These are phyloP conservation scores for Candida succiphila DNA, from an alignment of 805 yeast genomes.

Conservation along the genomic window DNA sequence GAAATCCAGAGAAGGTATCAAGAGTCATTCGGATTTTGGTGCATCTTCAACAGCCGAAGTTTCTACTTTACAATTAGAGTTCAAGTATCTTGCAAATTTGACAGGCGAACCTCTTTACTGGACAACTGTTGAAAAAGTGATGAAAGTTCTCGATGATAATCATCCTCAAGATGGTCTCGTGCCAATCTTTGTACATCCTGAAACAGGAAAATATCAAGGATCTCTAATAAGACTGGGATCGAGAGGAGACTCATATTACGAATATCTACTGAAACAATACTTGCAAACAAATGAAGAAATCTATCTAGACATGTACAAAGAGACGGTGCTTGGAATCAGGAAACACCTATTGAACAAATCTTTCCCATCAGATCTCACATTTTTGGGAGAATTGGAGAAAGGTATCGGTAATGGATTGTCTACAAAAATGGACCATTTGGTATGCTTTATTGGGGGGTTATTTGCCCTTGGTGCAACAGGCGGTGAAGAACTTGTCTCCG, in stretches of 20 bases:
- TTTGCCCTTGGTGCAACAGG: constrained; percentile 84
- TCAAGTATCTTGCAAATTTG: constrained; percentile 68
- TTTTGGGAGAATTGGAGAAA: constrained; percentile 64
- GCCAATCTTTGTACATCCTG: constrained; percentile 73
- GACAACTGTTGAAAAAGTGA: constrained; percentile 67
- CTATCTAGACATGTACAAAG: constrained; percentile 67
- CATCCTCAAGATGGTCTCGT: constrained; percentile 66
- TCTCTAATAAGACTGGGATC: constrained; percentile 71
- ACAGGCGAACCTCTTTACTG: constrained; percentile 77
- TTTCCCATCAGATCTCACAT: constrained; percentile 51
- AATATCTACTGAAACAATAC: constrained; percentile 78
- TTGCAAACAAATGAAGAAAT: constrained; percentile 65
- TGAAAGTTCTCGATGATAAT: constrained; percentile 57
- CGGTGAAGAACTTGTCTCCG: constrained; percentile 50
- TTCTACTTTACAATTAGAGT: constrained; percentile 77
- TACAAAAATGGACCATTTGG: constrained; percentile 85
- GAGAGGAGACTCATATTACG: constrained; percentile 90
- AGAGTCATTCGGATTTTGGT: constrained; percentile 58
- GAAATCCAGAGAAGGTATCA: constrained; percentile 47
- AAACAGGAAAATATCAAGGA: constrained; percentile 61
- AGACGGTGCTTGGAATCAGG: constrained; percentile 69
- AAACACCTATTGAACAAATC: constrained; percentile 53
- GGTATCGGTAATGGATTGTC: constrained; percentile 57
- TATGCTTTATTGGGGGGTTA: constrained; percentile 85
- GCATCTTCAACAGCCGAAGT: constrained; percentile 88